A percentile compares a stretch with the other conserved stretches of the same genome.
phyloP scores from a whole-genome alignment of 805 yeast genomes.

The Vanderwaltozyma verrucispora region DNA sequence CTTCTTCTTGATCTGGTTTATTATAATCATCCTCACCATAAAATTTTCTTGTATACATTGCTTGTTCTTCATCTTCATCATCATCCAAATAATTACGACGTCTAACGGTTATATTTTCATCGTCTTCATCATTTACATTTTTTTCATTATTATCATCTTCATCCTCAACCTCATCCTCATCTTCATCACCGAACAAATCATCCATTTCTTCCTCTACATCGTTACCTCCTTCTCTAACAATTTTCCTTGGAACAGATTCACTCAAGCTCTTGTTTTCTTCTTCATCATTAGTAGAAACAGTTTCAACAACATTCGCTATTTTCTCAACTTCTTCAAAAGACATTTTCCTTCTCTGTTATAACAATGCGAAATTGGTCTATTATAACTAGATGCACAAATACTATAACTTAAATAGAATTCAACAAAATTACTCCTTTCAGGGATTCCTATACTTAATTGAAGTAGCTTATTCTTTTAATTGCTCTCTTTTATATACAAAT shows the following conservation, averaged over 20 bases:
- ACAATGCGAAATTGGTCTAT: too few species aligned
- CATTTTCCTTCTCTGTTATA: too few species aligned
- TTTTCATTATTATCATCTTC: slow-evolving; percentile 10
- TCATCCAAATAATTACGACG: slow-evolving; percentile 21
- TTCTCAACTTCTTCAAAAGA: neutral
- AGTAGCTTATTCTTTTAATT: too few species aligned
- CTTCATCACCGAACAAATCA: slow-evolving; percentile 35
- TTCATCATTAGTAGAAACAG: neutral
- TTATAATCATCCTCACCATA: slow-evolving; percentile 26
- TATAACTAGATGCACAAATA: too few species aligned
- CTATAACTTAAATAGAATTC: too few species aligned
- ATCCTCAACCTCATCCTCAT: slow-evolving; percentile 21
- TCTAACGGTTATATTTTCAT: slow-evolving; percentile 12
- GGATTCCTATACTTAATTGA: too few species aligned
- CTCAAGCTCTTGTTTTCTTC: neutral
- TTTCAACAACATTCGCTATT: neutral
- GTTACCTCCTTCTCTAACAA: slow-evolving; percentile 1
- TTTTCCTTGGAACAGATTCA: neutral
- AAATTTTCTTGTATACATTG: slow-evolving; percentile 27
- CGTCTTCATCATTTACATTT: slow-evolving; percentile 19
- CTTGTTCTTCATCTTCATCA: slow-evolving; percentile 29
- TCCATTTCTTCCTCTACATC: slow-evolving; percentile 31
- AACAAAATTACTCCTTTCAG: too few species aligned
- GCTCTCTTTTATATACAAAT: too few species aligned
- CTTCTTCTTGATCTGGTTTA: slow-evolving; percentile 24